These are phyloP conservation scores for Thielaviopsis musarum DNA, from an alignment of 2,329 filamentous ascomycete species.

Conservation along the genomic window DNA sequence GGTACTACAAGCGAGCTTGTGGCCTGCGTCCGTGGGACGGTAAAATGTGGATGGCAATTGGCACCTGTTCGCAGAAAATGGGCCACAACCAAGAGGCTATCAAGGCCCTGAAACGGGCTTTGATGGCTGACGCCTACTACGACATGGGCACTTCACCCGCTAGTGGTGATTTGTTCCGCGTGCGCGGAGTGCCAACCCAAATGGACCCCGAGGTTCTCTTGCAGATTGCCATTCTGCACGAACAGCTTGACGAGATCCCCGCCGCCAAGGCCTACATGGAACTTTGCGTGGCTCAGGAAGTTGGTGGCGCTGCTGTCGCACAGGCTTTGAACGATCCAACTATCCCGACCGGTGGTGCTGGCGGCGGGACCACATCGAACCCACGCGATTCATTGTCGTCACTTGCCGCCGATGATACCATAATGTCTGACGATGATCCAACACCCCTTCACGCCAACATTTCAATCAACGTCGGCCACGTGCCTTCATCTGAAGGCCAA, in stretches of 20 bases:
- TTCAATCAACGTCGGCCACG: neutral
- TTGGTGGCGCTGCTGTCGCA: slow-evolving; percentile 39
- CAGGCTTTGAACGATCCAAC: slow-evolving; percentile 16
- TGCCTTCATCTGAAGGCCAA: slow-evolving; percentile 16
- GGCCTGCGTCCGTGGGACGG: slow-evolving; percentile 88
- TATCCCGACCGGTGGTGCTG: slow-evolving; percentile 38
- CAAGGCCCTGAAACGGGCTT: slow-evolving; percentile 80
- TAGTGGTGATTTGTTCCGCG: slow-evolving; percentile 25
- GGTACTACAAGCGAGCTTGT: slow-evolving; percentile 94
- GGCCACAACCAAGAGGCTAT: slow-evolving; percentile 77
- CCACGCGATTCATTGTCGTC: slow-evolving; percentile 33
- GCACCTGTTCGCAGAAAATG: slow-evolving; percentile 81
- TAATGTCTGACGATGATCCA: slow-evolving; percentile 17
- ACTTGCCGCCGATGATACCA: slow-evolving; percentile 2
- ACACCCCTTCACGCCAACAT: neutral
- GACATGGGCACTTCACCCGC: slow-evolving; percentile 37
- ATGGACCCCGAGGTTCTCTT: slow-evolving; percentile 84
- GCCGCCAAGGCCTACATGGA: slow-evolving; percentile 93
- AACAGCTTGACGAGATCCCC: slow-evolving; percentile 57
- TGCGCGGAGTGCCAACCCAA: slow-evolving; percentile 35
- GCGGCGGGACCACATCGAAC: slow-evolving; percentile 24
- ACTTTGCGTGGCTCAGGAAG: slow-evolving; percentile 81
- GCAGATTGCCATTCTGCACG: slow-evolving; percentile 80
- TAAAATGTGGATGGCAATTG: slow-evolving; percentile 98
- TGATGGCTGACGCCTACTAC: slow-evolving; percentile 77